Conservation (phyloP, 2,329 filamentous ascomycete species). For the Fonsecaea erecta region DNA sequence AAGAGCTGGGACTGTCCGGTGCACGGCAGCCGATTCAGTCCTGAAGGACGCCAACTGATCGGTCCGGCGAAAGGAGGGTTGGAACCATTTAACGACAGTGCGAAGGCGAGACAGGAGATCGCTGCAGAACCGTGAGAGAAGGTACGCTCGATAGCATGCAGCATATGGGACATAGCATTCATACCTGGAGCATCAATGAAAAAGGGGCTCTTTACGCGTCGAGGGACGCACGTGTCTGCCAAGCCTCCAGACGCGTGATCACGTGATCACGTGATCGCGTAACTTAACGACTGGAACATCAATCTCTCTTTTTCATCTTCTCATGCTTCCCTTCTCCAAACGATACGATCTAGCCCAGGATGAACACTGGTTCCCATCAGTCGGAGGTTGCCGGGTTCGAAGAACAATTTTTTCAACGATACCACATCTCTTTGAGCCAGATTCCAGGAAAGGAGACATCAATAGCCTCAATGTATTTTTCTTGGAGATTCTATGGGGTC, state of each 20-base stretch:
- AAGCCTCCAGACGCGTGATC: background rate
- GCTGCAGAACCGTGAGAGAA: constrained; percentile 1
- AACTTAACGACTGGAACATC: too few species aligned
- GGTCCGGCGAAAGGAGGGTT: constrained; percentile 49
- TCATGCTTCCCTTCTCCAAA: background rate
- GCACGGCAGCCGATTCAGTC: constrained; percentile 51
- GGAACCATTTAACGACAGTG: constrained; percentile 21
- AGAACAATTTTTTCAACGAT: background rate
- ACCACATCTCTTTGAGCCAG: background rate
- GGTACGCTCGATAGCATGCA: background rate
- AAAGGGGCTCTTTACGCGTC: background rate
- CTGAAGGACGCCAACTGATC: constrained; percentile 49
- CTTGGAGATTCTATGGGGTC: background rate
- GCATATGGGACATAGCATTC: background rate
- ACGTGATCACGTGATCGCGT: background rate
- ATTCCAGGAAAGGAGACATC: background rate
- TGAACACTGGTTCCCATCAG: background rate
- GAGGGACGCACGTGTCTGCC: background rate
- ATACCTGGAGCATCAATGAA: background rate
- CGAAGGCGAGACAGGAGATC: constrained; percentile 13
- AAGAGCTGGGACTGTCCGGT: constrained; percentile 62
- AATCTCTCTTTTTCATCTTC: background rate
- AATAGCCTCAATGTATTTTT: background rate
- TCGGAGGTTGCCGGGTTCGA: background rate
- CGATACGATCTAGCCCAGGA: background rate